Percentiles rank a stretch among this genome's conserved stretches.
These are phyloP conservation scores for Globisporangium spinosum DNA, from an alignment of 352 stramenopile species.

Conservation along the genomic window DNA sequence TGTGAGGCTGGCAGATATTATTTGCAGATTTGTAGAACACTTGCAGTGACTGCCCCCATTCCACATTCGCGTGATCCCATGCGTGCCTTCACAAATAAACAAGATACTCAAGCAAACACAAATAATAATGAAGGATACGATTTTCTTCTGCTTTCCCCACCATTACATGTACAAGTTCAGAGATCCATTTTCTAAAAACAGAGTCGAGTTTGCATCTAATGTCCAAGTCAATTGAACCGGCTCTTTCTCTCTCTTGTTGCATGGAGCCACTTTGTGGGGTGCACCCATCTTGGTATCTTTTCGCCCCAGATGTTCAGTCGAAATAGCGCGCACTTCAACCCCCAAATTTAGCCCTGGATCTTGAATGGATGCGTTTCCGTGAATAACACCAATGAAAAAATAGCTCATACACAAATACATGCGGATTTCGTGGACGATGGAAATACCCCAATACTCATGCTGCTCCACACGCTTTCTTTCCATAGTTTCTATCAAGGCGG, in stretches of 20 bases:
- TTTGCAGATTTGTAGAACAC: no score
- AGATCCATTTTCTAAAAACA: conserved; percentile 1
- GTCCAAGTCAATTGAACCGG: neutral
- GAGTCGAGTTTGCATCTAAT: neutral
- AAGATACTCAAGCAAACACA: no score
- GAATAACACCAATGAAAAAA: neutral
- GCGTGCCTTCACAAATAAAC: no score
- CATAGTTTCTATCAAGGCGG: neutral
- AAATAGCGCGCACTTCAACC: neutral
- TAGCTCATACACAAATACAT: neutral
- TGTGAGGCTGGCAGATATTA: no score
- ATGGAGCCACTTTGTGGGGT: neutral
- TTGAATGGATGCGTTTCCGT: neutral
- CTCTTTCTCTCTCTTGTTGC: neutral
- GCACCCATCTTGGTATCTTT: neutral
- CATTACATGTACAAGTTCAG: neutral
- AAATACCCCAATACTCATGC: neutral
- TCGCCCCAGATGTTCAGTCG: neutral
- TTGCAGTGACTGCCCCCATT: no score
- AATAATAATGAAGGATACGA: neutral
- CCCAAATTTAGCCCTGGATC: neutral
- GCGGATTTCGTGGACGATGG: neutral
- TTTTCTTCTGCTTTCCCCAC: neutral
- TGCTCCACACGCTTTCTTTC: neutral
- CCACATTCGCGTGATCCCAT: no score